Conservation (phyloP, 148 eudicot genomes). For the Heliamphora exappendiculata region DNA sequence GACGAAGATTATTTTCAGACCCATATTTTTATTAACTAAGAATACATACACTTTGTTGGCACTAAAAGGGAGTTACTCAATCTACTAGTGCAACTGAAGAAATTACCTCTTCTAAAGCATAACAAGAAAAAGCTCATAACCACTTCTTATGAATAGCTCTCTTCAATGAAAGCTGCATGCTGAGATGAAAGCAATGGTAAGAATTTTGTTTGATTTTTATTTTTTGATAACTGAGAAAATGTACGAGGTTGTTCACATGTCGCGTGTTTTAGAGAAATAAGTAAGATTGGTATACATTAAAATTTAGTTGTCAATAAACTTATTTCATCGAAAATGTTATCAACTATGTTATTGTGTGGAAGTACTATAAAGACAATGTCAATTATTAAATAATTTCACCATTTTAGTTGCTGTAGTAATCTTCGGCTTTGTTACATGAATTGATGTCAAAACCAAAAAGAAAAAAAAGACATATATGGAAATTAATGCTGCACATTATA, state of each 20-base stretch:
- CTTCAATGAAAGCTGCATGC: background rate
- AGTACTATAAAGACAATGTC: background rate
- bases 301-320: background rate
- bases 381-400: background rate
- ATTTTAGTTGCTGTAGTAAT: too few species aligned
- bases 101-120: background rate
- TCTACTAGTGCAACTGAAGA: too few species aligned
- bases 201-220: background rate
- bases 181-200: slow-evolving; percentile 9
- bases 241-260: too few species aligned
- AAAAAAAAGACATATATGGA: background rate
- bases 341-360: background rate
- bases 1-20: too few species aligned
- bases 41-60: too few species aligned
- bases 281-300: background rate
- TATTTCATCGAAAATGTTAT: background rate
- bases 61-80: too few species aligned
- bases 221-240: too few species aligned
- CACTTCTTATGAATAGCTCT: background rate
- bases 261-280: too few species aligned
- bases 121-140: background rate
- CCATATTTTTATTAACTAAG: too few species aligned
- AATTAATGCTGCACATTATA: background rate
- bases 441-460: background rate
- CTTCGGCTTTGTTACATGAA: too few species aligned